phyloP scores from a whole-genome alignment of 768 basidiomycete species.

The Trametes cingulata region DNA sequence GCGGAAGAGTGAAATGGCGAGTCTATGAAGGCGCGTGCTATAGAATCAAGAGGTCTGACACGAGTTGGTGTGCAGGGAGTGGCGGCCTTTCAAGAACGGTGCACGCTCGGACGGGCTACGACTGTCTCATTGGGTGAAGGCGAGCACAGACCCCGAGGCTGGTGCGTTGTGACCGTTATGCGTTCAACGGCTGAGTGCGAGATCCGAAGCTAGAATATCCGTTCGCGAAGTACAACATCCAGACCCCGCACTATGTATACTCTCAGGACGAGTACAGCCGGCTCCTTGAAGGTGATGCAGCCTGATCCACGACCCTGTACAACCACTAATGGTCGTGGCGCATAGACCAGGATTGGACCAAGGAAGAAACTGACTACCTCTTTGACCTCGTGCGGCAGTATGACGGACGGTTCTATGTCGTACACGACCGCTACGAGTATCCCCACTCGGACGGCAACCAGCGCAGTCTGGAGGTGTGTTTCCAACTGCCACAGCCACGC shows the following conservation, averaged over 20 bases:
- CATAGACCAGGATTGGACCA: constrained; percentile 82
- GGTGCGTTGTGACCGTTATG: constrained; percentile 45
- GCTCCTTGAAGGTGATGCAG: constrained; percentile 63
- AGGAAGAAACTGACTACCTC: constrained; percentile 92
- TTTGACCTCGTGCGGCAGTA: constrained; percentile 79
- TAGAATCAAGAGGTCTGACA: not conserved
- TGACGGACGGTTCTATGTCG: constrained; percentile 87
- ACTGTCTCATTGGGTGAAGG: constrained; percentile 84
- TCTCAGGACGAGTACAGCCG: constrained; percentile 85
- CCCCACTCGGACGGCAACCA: constrained; percentile 42
- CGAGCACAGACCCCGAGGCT: constrained; percentile 49
- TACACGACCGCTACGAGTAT: constrained; percentile 87
- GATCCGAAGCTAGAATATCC: constrained; percentile 55
- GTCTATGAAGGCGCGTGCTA: not conserved
- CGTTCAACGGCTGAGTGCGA: not conserved
- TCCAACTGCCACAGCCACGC: too few relatives aligned
- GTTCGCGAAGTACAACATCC: constrained; percentile 83
- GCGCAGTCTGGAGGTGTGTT: constrained; percentile 71
- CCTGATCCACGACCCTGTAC: not conserved
- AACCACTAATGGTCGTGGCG: not conserved
- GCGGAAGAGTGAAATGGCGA: constrained; percentile 72
- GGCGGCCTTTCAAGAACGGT: constrained; percentile 68
- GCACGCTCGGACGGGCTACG: constrained; percentile 69
- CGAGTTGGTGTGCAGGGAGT: constrained; percentile 56
- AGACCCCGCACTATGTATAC: constrained; percentile 65